Conservation (phyloP, 495 filamentous ascomycete genomes). For the Parmelia sp. region DNA sequence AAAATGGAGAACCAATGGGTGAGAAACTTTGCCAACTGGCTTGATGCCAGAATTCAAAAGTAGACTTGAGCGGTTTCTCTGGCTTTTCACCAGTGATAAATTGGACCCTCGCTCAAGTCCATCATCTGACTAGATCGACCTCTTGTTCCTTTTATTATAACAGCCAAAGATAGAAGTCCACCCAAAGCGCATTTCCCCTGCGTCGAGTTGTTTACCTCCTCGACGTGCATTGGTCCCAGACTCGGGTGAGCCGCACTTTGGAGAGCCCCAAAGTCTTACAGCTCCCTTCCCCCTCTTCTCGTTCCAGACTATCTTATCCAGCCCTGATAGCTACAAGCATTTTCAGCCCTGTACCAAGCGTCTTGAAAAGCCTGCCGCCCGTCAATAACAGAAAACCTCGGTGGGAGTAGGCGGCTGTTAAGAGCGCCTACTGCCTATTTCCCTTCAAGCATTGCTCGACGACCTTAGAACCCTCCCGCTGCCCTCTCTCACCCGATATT, state of each 20-base stretch:
- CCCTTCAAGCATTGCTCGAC: neutral
- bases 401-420: neutral
- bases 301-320: neutral
- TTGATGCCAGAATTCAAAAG: neutral
- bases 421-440: neutral
- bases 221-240: neutral
- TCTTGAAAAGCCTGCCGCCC: neutral
- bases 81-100: neutral
- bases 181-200: neutral
- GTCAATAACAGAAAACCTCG: neutral
- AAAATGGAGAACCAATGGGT: constrained; percentile 31
- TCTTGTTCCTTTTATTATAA: neutral
- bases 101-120: neutral
- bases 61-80: neutral
- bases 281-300: neutral
- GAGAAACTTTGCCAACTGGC: constrained; percentile 22
- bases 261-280: neutral
- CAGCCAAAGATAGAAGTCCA: neutral
- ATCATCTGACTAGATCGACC: neutral
- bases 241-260: neutral
- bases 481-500: constrained; percentile 32
- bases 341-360: too few relatives aligned
- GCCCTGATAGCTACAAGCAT: too few relatives aligned
- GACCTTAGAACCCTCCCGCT: constrained; percentile 1
- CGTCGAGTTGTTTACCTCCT: neutral